Conservation (phyloP, 2,329 filamentous ascomycete species). For the Sporothrix brunneoviolacea region DNA sequence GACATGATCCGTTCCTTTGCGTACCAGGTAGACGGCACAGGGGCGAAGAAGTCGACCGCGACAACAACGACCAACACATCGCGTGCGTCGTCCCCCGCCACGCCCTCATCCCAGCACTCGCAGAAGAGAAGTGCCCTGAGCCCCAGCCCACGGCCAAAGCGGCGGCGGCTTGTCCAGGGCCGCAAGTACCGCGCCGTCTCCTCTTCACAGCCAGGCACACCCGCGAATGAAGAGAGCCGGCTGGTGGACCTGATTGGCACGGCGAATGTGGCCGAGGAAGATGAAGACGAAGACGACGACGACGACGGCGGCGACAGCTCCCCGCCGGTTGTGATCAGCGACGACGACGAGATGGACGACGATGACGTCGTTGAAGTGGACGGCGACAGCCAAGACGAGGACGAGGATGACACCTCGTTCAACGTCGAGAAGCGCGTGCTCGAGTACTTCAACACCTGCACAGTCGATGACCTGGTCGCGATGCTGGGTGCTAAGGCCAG, state of each 20-base stretch:
- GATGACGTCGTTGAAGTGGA: slow-evolving; percentile 21
- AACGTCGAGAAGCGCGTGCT: slow-evolving; percentile 46
- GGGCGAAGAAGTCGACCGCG: neutral
- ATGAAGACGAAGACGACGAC: slow-evolving; percentile 35
- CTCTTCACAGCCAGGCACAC: slow-evolving; percentile 20
- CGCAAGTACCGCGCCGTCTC: slow-evolving; percentile 15
- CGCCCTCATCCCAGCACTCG: slow-evolving; percentile 14
- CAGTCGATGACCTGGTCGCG: slow-evolving; percentile 68
- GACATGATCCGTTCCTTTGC: slow-evolving; percentile 18
- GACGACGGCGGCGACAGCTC: slow-evolving; percentile 12
- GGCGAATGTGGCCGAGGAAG: slow-evolving; percentile 20
- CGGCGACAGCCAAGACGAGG: slow-evolving; percentile 22
- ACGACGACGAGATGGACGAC: slow-evolving; percentile 28
- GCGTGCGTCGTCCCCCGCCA: slow-evolving; percentile 7
- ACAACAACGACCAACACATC: slow-evolving; percentile 5
- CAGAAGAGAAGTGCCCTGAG: slow-evolving; percentile 12
- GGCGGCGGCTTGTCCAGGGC: slow-evolving; percentile 25
- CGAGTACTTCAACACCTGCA: slow-evolving; percentile 76
- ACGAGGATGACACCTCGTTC: slow-evolving; percentile 21
- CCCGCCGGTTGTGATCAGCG: slow-evolving; percentile 20
- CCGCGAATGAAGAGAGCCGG: slow-evolving; percentile 17
- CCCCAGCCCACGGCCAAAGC: slow-evolving; percentile 18
- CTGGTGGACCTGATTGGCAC: slow-evolving; percentile 26
- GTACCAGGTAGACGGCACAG: slow-evolving; percentile 8
- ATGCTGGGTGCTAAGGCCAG: slow-evolving; percentile 65